phyloP scores from a whole-genome alignment of 805 yeast genomes.

The Jamesozyma spencerorum region DNA sequence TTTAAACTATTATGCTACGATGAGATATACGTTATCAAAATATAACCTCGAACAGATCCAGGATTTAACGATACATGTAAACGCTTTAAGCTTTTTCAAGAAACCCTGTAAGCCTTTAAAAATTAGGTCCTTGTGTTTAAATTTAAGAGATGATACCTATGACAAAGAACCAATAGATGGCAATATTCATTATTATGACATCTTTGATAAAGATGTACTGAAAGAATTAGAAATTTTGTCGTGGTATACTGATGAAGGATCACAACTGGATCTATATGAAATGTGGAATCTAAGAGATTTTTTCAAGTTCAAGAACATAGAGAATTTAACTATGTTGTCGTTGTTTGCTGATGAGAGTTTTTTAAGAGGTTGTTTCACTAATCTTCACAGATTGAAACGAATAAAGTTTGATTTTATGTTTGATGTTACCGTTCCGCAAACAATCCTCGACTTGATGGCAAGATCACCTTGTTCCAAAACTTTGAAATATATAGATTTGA shows the following conservation, averaged over 20 bases:
- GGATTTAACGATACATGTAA: conserved; percentile 20
- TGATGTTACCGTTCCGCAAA: conserved; percentile 15
- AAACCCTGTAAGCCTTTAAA: conserved; percentile 14
- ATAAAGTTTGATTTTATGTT: conserved; percentile 31
- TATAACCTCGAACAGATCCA: conserved; percentile 17
- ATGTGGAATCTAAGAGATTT: conserved; percentile 24
- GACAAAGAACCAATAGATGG: conserved; percentile 7
- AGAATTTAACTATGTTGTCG: conserved; percentile 29
- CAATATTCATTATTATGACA: conserved; percentile 16
- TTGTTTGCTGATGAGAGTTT: conserved; percentile 18
- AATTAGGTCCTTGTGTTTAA: conserved; percentile 18
- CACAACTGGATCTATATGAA: conserved; percentile 14
- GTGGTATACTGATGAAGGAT: conserved; percentile 28
- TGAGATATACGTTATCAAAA: conserved; percentile 7
- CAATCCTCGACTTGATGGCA: conserved; percentile 17
- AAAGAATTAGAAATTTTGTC: conserved; percentile 30
- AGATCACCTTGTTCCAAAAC: conserved; percentile 18
- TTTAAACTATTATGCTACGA: conserved; percentile 9
- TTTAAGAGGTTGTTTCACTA: conserved; percentile 20
- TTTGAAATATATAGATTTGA: conserved; percentile 29
- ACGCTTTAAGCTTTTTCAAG: conserved; percentile 19
- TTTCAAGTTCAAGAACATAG: conserved; percentile 24
- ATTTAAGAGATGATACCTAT: conserved; percentile 24
- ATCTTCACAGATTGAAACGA: conserved; percentile 21
- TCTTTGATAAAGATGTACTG: conserved; percentile 26